A percentile compares a stretch with the other conserved stretches of the same genome.
phyloP scores from a whole-genome alignment of 768 basidiomycete genomes.

The Ramaria sp. region DNA sequence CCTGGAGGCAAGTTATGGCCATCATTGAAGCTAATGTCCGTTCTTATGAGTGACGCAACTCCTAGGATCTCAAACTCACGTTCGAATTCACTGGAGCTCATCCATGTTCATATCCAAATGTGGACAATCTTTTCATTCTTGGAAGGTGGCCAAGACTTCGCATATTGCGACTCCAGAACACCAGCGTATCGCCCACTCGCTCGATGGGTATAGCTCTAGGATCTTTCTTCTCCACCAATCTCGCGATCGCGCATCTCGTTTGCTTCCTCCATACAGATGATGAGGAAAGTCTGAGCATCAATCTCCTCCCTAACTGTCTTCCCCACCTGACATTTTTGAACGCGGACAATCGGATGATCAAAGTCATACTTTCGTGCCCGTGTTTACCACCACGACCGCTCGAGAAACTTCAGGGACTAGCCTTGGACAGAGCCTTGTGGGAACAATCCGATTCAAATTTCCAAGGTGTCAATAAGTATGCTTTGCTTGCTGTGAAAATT shows the following conservation, averaged over 20 bases:
- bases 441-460: neutral
- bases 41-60: no score
- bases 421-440: neutral
- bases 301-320: neutral
- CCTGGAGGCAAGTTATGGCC: neutral
- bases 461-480: neutral
- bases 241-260: no score
- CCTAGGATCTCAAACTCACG: neutral
- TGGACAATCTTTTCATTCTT: neutral
- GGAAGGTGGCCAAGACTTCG: neutral
- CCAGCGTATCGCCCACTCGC: neutral
- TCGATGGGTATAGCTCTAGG: neutral
- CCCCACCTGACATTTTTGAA: neutral
- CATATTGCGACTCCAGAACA: neutral
- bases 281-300: neutral
- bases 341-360: neutral
- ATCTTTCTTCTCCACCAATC: neutral
- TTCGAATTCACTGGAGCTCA: neutral
- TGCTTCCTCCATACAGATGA: neutral
- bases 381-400: neutral
- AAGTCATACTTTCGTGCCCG: neutral
- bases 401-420: neutral
- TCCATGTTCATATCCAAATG: neutral
- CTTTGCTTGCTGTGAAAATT: neutral
- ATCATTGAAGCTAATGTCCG: neutral